Evolutionary conservation across 768 basidiomycete genomes (phyloP).

Genomic region (Myochromella boudieri): DNA sequence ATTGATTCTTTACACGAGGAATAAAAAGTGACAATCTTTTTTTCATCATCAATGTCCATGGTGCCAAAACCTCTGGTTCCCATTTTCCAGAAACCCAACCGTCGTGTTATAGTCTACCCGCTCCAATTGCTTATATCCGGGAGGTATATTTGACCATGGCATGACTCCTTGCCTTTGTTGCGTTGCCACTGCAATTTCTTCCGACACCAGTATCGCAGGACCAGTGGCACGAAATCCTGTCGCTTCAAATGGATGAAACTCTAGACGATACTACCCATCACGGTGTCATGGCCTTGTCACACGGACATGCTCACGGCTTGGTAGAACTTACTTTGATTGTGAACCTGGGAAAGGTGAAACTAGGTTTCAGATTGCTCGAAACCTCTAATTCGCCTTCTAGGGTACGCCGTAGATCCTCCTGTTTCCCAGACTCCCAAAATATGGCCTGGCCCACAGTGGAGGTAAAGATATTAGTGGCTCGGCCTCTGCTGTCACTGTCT

Average conservation of each 20-base stretch:
- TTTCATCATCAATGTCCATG: constrained; percentile 18
- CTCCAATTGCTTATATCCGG: constrained; percentile 44
- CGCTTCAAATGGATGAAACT: constrained; percentile 41
- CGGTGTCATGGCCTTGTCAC: no score
- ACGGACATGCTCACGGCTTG: neutral
- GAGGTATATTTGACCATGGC: constrained; percentile 49
- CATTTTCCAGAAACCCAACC: constrained; percentile 53
- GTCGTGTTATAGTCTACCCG: constrained; percentile 50
- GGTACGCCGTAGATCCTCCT: constrained; percentile 30
- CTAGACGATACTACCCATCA: constrained; percentile 46
- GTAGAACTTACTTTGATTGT: constrained; percentile 43
- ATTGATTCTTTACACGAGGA: neutral
- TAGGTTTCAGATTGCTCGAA: constrained; percentile 41
- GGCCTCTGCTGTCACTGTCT: constrained; percentile 31
- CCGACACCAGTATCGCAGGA: constrained; percentile 33
- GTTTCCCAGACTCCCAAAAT: constrained; percentile 47
- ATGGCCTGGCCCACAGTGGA: constrained; percentile 46
- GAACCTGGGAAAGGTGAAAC: constrained; percentile 40
- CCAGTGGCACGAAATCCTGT: constrained; percentile 37
- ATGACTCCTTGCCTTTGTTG: constrained; percentile 37
- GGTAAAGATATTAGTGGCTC: constrained; percentile 52
- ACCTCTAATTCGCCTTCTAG: constrained; percentile 56
- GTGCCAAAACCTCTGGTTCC: constrained; percentile 50
- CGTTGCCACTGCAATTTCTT: constrained; percentile 38
- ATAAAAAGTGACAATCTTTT: neutral